A percentile compares a stretch with the other conserved stretches of the same genome.
Conservation (phyloP, 2,329 filamentous ascomycete species). For the Fusarium liriodendri region DNA sequence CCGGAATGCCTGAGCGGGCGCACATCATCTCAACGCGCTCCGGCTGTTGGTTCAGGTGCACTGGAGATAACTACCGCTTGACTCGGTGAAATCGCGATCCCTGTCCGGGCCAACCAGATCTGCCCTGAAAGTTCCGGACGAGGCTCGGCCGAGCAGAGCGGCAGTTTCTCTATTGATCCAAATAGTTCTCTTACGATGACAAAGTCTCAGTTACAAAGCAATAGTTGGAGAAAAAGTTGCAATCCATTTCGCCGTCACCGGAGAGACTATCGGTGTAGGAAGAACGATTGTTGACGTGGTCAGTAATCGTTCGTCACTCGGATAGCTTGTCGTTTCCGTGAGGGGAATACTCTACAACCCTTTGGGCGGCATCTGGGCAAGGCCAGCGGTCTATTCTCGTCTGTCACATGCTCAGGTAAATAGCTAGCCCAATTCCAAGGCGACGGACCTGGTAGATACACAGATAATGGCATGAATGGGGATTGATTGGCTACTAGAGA, state of each 20-base stretch:
- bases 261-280: not conserved
- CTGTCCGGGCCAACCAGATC: not conserved
- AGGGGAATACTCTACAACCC: not conserved
- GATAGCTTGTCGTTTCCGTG: not conserved
- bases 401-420: not conserved
- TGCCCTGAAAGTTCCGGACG: not conserved
- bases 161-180: not conserved
- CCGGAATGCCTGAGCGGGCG: not conserved
- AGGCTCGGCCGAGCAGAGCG: not conserved
- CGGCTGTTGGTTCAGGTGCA: not conserved
- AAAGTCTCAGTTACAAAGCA: not conserved
- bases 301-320: not conserved
- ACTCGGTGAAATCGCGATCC: not conserved
- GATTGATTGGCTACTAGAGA: not conserved
- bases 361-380: not conserved
- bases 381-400: too few species aligned
- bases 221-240: not conserved
- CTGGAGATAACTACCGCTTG: not conserved
- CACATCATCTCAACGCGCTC: not conserved
- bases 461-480: too few species aligned
- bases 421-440: too few species aligned
- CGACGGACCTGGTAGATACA: too few species aligned
- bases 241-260: not conserved
- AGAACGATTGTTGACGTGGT: not conserved
- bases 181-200: not conserved